These are phyloP conservation scores for Serendipita sp. DNA, from an alignment of 768 basidiomycete genomes.

Conservation along the genomic window DNA sequence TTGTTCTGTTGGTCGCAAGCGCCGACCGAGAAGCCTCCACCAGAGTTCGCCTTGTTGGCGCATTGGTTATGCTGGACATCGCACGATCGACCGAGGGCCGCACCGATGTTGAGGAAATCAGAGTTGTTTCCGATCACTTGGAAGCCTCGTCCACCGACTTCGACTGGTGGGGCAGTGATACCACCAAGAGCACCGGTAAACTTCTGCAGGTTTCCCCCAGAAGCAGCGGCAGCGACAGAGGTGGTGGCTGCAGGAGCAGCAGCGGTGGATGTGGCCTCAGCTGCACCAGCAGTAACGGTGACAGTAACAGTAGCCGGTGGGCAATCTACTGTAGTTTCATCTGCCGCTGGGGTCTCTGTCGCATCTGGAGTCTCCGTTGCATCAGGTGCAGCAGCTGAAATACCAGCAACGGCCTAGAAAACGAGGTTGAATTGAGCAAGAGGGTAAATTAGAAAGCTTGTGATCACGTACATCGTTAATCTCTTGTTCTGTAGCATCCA, in stretches of 20 bases:
- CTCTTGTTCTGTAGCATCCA: conserved; percentile 40
- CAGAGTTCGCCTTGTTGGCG: conserved; percentile 34
- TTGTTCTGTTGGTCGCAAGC: conserved; percentile 32
- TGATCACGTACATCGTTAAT: conserved; percentile 28
- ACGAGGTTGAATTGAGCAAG: background rate
- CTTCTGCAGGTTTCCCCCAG: conserved; percentile 29
- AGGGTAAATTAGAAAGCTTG: background rate
- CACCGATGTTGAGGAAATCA: conserved; percentile 30
- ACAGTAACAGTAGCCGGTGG: conserved; percentile 6
- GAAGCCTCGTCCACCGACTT: conserved; percentile 33
- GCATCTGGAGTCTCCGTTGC: background rate
- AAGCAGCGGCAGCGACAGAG: conserved; percentile 9
- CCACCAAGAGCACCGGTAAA: conserved; percentile 38
- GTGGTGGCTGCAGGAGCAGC: conserved; percentile 9
- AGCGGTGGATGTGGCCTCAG: background rate
- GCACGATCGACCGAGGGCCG: conserved; percentile 41
- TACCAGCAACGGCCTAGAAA: conserved; percentile 9
- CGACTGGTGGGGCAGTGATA: conserved; percentile 28
- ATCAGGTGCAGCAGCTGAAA: conserved; percentile 2
- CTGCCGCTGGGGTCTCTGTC: conserved; percentile 1
- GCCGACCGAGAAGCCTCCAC: conserved; percentile 24
- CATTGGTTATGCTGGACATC: conserved; percentile 36
- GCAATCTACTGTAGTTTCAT: background rate
- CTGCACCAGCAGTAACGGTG: conserved; percentile 8
- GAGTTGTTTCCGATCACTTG: conserved; percentile 28